These are phyloP conservation scores for Leccinum insigne DNA, from an alignment of 1,284 basidiomycete genomes.

Conservation along the genomic window DNA sequence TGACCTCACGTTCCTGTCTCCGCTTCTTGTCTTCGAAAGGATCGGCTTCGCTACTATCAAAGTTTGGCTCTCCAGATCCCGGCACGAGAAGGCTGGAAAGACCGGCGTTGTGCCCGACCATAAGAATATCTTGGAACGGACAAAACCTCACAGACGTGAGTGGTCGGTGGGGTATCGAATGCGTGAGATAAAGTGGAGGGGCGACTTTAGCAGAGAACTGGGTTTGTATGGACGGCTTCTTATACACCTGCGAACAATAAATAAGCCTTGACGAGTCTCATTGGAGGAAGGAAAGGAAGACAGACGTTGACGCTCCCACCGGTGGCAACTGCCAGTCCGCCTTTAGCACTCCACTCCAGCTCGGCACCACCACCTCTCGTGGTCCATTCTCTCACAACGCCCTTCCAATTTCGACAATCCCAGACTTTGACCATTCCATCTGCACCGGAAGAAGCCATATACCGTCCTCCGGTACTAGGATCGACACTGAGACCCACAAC, in stretches of 20 bases:
- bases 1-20: conserved; percentile 90
- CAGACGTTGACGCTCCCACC: conserved; percentile 84
- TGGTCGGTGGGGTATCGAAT: conserved; percentile 71
- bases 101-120: conserved; percentile 72
- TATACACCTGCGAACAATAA: conserved; percentile 53
- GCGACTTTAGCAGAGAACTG: conserved; percentile 49
- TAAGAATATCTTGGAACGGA: conserved; percentile 93
- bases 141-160: conserved; percentile 76
- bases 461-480: conserved; percentile 79
- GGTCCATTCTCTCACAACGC: conserved; percentile 80
- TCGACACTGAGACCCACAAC: conserved; percentile 85
- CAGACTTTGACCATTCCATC: conserved; percentile 94
- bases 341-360: conserved; percentile 80
- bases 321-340: conserved; percentile 79
- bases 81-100: conserved; percentile 89
- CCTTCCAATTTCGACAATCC: conserved; percentile 96
- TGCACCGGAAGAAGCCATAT: conserved; percentile 89
- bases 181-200: conserved; percentile 86
- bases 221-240: conserved; percentile 63
- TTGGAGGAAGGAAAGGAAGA: neutral
- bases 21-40: conserved; percentile 89
- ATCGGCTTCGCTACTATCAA: conserved; percentile 93
- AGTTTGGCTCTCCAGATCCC: conserved; percentile 93
- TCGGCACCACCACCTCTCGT: conserved; percentile 63
- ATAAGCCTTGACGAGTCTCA: neutral